A percentile compares a stretch with the other conserved stretches of the same genome.
phyloP scores from a whole-genome alignment of 176 grass and related monocot genomes.

The Tillandsia leiboldiana region DNA sequence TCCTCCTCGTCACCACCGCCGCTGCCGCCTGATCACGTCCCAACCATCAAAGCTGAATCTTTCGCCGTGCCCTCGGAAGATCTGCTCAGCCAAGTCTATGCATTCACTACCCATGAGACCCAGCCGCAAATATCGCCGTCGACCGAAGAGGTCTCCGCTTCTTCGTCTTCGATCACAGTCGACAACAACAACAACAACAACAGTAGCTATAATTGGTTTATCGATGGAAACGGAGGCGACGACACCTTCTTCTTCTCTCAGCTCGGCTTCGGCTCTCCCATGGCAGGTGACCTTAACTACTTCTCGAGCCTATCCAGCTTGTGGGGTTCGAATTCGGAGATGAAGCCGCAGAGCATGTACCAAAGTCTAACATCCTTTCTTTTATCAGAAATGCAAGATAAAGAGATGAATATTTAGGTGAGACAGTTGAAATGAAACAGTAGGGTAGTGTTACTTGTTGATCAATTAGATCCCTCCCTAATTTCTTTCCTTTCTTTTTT shows the following conservation, averaged over 20 bases:
- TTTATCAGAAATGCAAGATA: neutral
- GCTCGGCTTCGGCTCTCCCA: neutral
- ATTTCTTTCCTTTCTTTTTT: neutral
- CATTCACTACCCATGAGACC: neutral
- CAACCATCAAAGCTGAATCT: neutral
- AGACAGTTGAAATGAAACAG: neutral
- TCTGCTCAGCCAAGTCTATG: neutral
- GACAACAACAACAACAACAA: neutral
- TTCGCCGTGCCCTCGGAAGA: neutral
- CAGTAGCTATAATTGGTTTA: constrained; percentile 1
- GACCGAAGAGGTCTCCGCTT: neutral
- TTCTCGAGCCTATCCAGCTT: neutral
- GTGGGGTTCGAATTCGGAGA: neutral
- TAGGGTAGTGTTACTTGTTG: neutral
- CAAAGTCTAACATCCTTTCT: neutral
- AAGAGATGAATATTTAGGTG: too few relatives aligned
- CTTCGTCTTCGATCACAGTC: constrained; percentile 2
- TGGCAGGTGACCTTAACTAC: neutral
- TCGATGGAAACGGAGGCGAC: neutral
- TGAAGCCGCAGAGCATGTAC: neutral
- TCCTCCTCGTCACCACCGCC: neutral
- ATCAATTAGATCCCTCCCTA: too few relatives aligned
- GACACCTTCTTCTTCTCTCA: neutral
- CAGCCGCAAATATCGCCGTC: neutral
- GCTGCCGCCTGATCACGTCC: neutral